Evolutionary conservation across 148 eudicot species (phyloP), one percentile per base, ranked within the genome.

Genomic region (Pharnaceum exiguum): DNA sequence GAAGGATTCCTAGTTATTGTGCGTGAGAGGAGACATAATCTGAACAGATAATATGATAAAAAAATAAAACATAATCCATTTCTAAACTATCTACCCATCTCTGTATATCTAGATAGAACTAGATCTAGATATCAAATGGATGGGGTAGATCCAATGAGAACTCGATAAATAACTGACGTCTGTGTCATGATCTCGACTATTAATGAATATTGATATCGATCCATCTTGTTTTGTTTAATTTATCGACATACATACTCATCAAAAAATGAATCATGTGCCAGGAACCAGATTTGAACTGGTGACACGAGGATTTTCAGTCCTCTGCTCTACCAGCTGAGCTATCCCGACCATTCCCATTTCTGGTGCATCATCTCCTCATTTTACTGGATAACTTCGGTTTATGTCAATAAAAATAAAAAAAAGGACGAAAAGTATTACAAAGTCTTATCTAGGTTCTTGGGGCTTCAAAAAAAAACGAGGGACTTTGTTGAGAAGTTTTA

Each of bases 41-140:
- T 49, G 54, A 49, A 49, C 51, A 48, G 26, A 16, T n/a, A n/a
- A n/a, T n/a, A n/a, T n/a, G n/a, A n/a, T n/a, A 51, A 51, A 51
- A 29, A 29, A 27, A 51, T 21, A 51, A 29, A 29, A 51, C 12
- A 51, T 29, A 29, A 27, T 49, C 31, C 13, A 51, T n/a, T 51
- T 30, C 23, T 51, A 6, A 51, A 51, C 28, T 28, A 35, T 15
- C 38, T 29, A 51, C 55, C 36, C 55, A 51, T 51, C 55, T 51
- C n/a, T 16, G 11, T 51, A 2, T 29, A n/a, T n/a, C n/a, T n/a
- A n/a, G n/a, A n/a, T n/a, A n/a, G n/a, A n/a, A n/a, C n/a, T n/a
- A n/a, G n/a, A n/a, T n/a, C n/a, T n/a, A n/a, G n/a, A n/a, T n/a
- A n/a, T n/a, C n/a, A 30, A 16, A 29, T 51, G 17, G 38, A 51